phyloP scores from a whole-genome alignment of 176 grass and related monocot species.

The Paspalum notatum region DNA sequence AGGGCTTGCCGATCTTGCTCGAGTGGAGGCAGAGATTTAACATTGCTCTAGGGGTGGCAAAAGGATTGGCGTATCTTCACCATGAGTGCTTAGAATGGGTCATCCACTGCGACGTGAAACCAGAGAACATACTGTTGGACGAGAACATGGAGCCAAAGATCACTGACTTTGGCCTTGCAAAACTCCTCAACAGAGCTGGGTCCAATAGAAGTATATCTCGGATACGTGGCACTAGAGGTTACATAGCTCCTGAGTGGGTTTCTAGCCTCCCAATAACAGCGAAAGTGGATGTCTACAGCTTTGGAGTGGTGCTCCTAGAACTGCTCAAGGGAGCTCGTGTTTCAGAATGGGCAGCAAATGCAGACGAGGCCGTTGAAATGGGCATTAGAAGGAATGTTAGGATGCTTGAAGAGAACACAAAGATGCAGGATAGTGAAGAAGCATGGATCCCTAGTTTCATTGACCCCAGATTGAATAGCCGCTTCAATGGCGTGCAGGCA shows the following conservation, averaged over 20 bases:
- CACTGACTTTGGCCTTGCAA: no score
- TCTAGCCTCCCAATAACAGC: constrained; percentile 57
- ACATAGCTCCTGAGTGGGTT: no score
- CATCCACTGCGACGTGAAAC: constrained; percentile 49
- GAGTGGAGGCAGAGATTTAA: constrained; percentile 44
- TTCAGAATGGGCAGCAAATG: constrained; percentile 38
- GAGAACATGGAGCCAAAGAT: constrained; percentile 41
- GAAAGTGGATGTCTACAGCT: constrained; percentile 76
- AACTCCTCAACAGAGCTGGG: no score
- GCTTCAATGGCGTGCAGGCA: constrained; percentile 48
- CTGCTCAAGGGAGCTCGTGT: constrained; percentile 48
- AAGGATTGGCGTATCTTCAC: constrained; percentile 50
- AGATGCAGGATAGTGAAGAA: not conserved
- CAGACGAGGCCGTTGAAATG: constrained; percentile 14
- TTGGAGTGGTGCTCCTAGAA: constrained; percentile 69
- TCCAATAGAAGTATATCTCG: no score
- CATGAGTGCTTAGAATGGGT: constrained; percentile 60
- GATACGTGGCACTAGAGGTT: no score
- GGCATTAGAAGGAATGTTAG: constrained; percentile 5
- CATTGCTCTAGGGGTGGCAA: constrained; percentile 45
- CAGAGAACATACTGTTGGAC: constrained; percentile 45
- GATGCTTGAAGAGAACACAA: constrained; percentile 41
- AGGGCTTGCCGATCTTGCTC: constrained; percentile 15
- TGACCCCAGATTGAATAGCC: constrained; percentile 47
- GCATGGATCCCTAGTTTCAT: constrained; percentile 45